These are phyloP conservation scores for Brasilioporus rufonigricans DNA, from an alignment of 768 basidiomycete genomes.

Conservation along the genomic window DNA sequence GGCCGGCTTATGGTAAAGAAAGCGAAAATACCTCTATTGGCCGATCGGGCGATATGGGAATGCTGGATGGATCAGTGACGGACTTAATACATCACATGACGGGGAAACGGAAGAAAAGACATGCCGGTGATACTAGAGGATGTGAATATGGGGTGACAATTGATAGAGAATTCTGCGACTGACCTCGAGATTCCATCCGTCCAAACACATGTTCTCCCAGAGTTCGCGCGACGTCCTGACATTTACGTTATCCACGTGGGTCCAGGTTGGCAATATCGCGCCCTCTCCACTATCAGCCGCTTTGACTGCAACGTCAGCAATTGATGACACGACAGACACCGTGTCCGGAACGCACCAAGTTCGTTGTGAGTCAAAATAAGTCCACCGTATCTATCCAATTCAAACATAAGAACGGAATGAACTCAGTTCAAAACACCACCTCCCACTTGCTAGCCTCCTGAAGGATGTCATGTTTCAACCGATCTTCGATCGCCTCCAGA, in stretches of 20 bases:
- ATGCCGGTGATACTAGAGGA: slow-evolving; percentile 72
- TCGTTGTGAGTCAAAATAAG: slow-evolving; percentile 93
- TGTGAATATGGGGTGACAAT: slow-evolving; percentile 6
- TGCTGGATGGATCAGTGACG: slow-evolving; percentile 42
- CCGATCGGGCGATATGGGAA: slow-evolving; percentile 92
- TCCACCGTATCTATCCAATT: slow-evolving; percentile 69
- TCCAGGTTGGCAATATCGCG: slow-evolving; percentile 90
- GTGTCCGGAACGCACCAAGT: slow-evolving; percentile 49
- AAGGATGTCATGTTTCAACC: slow-evolving; percentile 89
- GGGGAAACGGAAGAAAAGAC: slow-evolving; percentile 11
- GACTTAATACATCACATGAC: slow-evolving; percentile 11
- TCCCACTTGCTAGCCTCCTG: slow-evolving; percentile 71
- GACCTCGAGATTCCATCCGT: slow-evolving; percentile 94
- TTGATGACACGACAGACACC: not conserved
- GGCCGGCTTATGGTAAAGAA: not conserved
- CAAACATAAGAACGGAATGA: slow-evolving; percentile 6
- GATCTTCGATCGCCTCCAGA: slow-evolving; percentile 86
- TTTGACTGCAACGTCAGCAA: slow-evolving; percentile 17
- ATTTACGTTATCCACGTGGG: slow-evolving; percentile 75
- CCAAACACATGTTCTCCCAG: slow-evolving; percentile 71
- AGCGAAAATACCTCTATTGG: slow-evolving; percentile 70
- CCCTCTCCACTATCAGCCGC: slow-evolving; percentile 67
- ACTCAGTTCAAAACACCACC: not conserved
- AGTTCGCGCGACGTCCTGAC: slow-evolving; percentile 89
- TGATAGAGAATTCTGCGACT: not conserved